Evolutionary conservation across 106 monocot species (phyloP).

Genomic region (Phalaenopsis aphrodite): DNA sequence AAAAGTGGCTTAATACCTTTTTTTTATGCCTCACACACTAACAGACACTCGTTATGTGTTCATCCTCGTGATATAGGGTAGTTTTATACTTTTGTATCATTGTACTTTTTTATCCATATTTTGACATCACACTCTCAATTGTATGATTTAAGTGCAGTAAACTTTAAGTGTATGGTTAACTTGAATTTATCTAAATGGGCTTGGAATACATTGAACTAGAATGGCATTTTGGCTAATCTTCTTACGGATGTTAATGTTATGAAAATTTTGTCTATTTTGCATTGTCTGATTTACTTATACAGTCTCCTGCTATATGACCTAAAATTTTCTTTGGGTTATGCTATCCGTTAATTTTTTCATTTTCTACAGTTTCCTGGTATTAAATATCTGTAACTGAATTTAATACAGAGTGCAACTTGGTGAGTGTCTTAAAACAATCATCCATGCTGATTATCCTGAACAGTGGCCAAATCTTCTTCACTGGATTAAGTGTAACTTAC

Average conservation of each 20-base stretch:
- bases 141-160: neutral
- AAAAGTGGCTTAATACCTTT: neutral
- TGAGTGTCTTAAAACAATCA: constrained; percentile 90
- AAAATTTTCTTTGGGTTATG: neutral
- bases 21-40: neutral
- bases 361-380: constrained; percentile 1
- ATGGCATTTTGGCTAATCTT: neutral
- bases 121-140: neutral
- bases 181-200: neutral
- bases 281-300: neutral
- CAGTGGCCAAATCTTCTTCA: constrained; percentile 85
- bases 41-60: neutral
- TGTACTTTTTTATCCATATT: neutral
- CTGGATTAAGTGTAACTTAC: constrained; percentile 72
- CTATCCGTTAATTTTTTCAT: neutral
- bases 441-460: constrained; percentile 92
- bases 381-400: neutral
- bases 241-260: neutral
- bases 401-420: constrained; percentile 69
- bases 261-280: no score
- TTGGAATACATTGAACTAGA: neutral
- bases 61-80: neutral
- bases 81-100: neutral
- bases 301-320: neutral
- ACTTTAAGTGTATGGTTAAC: neutral